phyloP scores from a whole-genome alignment of 169 alveolate species.

The Eimeria praecox region DNA sequence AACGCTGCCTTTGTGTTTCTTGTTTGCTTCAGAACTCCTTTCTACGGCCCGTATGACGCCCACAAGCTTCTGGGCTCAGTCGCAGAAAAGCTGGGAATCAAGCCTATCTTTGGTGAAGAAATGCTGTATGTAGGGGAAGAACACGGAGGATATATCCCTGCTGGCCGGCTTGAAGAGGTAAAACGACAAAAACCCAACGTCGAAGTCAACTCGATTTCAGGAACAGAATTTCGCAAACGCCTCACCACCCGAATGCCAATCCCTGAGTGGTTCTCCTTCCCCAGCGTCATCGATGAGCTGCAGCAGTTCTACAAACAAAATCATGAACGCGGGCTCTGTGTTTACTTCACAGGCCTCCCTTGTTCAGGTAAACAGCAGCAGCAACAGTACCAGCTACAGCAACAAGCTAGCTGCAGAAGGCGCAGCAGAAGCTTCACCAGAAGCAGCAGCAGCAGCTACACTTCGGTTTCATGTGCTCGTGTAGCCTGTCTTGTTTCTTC shows the following conservation, averaged over 20 bases:
- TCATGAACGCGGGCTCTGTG: conserved; percentile 81
- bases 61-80: conserved; percentile 76
- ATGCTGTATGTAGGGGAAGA: conserved; percentile 82
- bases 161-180: conserved; percentile 25
- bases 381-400: not conserved
- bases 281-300: conserved; percentile 82
- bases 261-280: conserved; percentile 85
- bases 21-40: conserved; percentile 64
- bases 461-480: too few species aligned
- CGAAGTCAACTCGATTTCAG: conserved; percentile 60
- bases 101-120: conserved; percentile 82
- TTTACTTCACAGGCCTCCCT: conserved; percentile 84
- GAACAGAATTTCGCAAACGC: conserved; percentile 81
- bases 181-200: not conserved
- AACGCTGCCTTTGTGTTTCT: not conserved
- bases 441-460: too few species aligned
- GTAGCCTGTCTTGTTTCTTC: too few species aligned
- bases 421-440: too few species aligned
- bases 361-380: conserved; percentile 75
- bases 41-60: conserved; percentile 86
- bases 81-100: conserved; percentile 75
- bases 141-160: conserved; percentile 62
- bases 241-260: conserved; percentile 69
- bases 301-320: conserved; percentile 75
- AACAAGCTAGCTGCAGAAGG: too few species aligned